phyloP scores from a whole-genome alignment of 495 filamentous ascomycete species.

The Trichoderma virens region DNA sequence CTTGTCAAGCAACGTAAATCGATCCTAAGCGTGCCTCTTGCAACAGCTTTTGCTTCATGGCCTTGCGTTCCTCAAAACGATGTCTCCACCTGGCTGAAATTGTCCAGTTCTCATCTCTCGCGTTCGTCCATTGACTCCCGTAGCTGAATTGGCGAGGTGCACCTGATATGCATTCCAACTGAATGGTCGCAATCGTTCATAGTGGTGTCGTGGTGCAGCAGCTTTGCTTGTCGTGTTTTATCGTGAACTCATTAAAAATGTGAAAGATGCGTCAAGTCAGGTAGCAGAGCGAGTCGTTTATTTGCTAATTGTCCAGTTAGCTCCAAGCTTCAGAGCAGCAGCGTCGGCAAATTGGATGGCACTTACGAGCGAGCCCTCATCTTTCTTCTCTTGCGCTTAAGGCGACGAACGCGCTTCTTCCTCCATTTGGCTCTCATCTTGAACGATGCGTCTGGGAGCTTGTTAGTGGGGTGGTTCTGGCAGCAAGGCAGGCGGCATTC shows the following conservation, averaged over 20 bases:
- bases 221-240: neutral
- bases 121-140: neutral
- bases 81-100: neutral
- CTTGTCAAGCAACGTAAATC: neutral
- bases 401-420: constrained; percentile 96
- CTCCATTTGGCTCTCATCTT: constrained; percentile 99
- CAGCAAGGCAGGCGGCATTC: neutral
- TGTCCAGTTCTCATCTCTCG: constrained; percentile 1
- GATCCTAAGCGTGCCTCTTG: neutral
- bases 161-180: neutral
- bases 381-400: constrained; percentile 99
- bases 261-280: constrained; percentile 29
- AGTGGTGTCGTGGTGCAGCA: constrained; percentile 1
- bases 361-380: constrained; percentile 86
- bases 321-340: constrained; percentile 11
- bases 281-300: constrained; percentile 50
- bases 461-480: constrained; percentile 1
- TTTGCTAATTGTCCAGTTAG: constrained; percentile 49
- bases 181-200: neutral
- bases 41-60: neutral
- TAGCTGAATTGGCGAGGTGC: neutral
- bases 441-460: constrained; percentile 20
- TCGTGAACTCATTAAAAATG: constrained; percentile 2
- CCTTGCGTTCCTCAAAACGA: neutral
- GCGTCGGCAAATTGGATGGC: constrained; percentile 7